Percentiles rank a stretch among this genome's conserved stretches.
These are phyloP conservation scores for Solanum hybrid DNA, from an alignment of 305 asterid genomes.

Conservation along the genomic window DNA sequence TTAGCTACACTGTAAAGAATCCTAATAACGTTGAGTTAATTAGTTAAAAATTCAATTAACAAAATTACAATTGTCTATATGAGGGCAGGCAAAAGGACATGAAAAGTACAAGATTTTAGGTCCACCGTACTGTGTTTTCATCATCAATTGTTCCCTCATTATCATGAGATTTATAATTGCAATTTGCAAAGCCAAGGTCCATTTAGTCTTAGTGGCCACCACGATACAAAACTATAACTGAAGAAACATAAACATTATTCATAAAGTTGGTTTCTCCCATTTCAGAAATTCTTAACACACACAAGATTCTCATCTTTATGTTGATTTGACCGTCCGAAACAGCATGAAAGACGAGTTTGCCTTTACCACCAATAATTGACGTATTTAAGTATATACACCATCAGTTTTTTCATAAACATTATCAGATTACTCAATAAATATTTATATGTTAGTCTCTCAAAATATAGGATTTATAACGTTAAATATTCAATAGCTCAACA, in stretches of 20 bases:
- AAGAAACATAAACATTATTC: slow-evolving; percentile 2
- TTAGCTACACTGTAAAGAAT: neutral
- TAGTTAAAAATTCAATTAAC: neutral
- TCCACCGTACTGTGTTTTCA: slow-evolving; percentile 3
- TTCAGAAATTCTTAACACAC: neutral
- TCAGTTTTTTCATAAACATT: neutral
- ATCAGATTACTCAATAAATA: neutral
- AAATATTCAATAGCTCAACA: neutral
- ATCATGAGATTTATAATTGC: neutral
- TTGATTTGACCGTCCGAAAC: neutral
- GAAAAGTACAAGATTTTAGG: neutral
- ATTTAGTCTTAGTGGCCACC: neutral
- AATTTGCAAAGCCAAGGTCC: neutral
- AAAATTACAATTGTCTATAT: neutral
- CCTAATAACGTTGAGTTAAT: neutral
- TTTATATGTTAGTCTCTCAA: neutral
- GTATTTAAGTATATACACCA: neutral
- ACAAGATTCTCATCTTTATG: neutral
- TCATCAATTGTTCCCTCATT: neutral
- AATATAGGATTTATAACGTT: neutral
- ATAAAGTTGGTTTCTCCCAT: slow-evolving; percentile 5
- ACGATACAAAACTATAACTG: neutral
- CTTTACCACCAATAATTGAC: neutral
- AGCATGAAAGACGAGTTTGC: neutral
- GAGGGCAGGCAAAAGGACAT: slow-evolving; percentile 1